Evolutionary conservation across 352 stramenopile genomes (phyloP).

Genomic region (Halophytophthora batemanensis): DNA sequence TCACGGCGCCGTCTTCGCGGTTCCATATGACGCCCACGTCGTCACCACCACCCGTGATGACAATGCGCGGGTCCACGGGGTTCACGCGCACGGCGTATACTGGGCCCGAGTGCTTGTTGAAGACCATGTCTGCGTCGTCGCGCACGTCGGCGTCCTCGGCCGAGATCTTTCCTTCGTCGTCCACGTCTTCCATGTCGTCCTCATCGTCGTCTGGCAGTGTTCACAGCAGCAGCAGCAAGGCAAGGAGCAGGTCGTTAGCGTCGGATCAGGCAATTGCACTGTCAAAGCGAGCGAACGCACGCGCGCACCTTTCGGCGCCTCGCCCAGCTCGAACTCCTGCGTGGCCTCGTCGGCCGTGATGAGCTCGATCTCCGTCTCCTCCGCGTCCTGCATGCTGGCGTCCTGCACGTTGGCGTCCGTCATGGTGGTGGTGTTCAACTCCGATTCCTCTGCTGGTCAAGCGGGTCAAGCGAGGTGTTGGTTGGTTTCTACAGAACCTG

Average conservation of each 20-base stretch:
- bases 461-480: too few species aligned
- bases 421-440: conserved; percentile 9
- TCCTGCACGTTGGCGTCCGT: conserved; percentile 27
- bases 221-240: conserved; percentile 3
- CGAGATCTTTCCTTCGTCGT: conserved; percentile 60
- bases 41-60: conserved; percentile 81
- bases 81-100: conserved; percentile 86
- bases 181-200: conserved; percentile 61
- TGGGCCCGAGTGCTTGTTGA: conserved; percentile 67
- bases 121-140: conserved; percentile 78
- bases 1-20: conserved; percentile 69
- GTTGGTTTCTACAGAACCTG: conserved; percentile 1
- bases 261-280: background rate
- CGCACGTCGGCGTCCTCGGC: conserved; percentile 66
- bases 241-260: background rate
- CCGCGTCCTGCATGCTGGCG: conserved; percentile 14
- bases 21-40: conserved; percentile 87
- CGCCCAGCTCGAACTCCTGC: conserved; percentile 83
- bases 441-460: conserved; percentile 6
- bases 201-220: conserved; percentile 50
- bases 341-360: conserved; percentile 78
- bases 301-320: conserved; percentile 60
- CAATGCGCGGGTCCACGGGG: conserved; percentile 72
- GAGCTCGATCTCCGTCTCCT: conserved; percentile 77
- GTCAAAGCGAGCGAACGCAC: background rate